Conservation (phyloP, 2,329 filamentous ascomycete species). For the Paecilomyces dactylethromorphus region DNA sequence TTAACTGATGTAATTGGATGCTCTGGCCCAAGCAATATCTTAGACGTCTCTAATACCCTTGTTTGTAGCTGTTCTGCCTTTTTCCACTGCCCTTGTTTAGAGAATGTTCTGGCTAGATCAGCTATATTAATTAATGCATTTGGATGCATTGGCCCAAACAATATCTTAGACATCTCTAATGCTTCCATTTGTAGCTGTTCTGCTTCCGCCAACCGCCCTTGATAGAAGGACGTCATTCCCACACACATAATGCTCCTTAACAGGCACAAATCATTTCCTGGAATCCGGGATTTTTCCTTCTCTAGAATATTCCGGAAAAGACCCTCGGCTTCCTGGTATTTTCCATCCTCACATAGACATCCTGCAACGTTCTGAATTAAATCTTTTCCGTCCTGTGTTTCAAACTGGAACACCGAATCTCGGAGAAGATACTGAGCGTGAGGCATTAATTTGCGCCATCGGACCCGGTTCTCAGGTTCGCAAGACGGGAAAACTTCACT, state of each 20-base stretch:
- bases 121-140: slow-evolving; percentile 4
- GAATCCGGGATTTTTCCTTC: too few species aligned
- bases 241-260: too few species aligned
- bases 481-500: slow-evolving; percentile 14
- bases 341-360: too few species aligned
- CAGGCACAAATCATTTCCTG: too few species aligned
- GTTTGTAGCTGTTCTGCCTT: slow-evolving; percentile 3
- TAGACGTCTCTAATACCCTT: slow-evolving; percentile 2
- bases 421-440: slow-evolving; percentile 14
- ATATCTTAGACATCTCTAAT: background rate
- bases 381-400: too few species aligned
- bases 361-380: too few species aligned
- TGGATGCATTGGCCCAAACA: background rate
- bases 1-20: slow-evolving; percentile 11
- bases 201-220: slow-evolving; percentile 5
- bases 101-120: background rate
- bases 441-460: slow-evolving; percentile 23
- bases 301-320: too few species aligned
- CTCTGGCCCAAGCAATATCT: slow-evolving; percentile 9
- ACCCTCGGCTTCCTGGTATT: too few species aligned
- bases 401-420: background rate
- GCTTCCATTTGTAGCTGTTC: slow-evolving; percentile 4
- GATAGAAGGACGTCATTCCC: background rate
- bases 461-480: slow-evolving; percentile 10
- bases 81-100: background rate